A percentile compares a stretch with the other conserved stretches of the same genome.
phyloP scores from a whole-genome alignment of 306 rosid genomes.

The Cucurbita argyrosperma region DNA sequence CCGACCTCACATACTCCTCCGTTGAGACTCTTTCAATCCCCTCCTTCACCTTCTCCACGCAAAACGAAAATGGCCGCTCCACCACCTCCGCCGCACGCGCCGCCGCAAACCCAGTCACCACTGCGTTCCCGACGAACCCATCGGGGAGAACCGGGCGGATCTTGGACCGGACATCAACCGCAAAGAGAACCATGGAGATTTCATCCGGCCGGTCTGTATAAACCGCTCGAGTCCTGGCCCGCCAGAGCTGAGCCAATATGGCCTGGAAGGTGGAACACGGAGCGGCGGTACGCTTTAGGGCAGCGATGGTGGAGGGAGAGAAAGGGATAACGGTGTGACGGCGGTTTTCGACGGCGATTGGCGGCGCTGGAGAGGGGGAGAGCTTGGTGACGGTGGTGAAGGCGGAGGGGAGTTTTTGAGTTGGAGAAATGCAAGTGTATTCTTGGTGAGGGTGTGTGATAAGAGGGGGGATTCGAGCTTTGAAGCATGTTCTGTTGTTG shows the following conservation, averaged over 20 bases:
- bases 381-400: conserved; percentile 5
- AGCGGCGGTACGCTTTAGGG: conserved; percentile 12
- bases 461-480: conserved; percentile 32
- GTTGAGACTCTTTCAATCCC: conserved; percentile 37
- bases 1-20: conserved; percentile 39
- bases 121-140: conserved; percentile 42
- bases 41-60: conserved; percentile 28
- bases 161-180: conserved; percentile 30
- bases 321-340: conserved; percentile 11
- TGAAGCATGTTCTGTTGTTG: conserved; percentile 26
- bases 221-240: conserved; percentile 28
- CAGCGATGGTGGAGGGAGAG: conserved; percentile 19
- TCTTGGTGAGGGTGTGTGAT: conserved; percentile 35
- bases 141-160: conserved; percentile 19
- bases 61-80: conserved; percentile 17
- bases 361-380: background rate
- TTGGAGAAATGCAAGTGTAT: conserved; percentile 5
- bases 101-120: conserved; percentile 40
- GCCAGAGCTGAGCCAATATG: conserved; percentile 38
- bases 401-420: conserved; percentile 1
- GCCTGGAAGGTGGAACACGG: conserved; percentile 27
- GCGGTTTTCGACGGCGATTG: background rate
- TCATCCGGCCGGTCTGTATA: conserved; percentile 10
- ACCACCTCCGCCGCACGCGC: conserved; percentile 26
- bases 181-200: conserved; percentile 27